Evolutionary conservation across 2,329 filamentous ascomycete species (phyloP), one percentile per base, ranked within the genome.

Genomic region (Aaosphaeria pasadenensis): DNA sequence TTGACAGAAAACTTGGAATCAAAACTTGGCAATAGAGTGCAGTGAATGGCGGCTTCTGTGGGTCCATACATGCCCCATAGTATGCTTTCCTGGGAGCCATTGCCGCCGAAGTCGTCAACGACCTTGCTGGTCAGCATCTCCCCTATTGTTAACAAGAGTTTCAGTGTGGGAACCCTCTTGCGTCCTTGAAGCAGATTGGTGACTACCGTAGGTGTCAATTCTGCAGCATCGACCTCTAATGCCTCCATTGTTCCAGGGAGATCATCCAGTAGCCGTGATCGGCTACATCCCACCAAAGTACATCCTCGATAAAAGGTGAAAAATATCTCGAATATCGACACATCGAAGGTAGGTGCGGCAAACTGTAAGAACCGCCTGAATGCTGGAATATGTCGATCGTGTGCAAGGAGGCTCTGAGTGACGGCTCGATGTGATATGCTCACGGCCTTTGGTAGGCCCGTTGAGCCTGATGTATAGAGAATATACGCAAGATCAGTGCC

Each of bases 51-150:
- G 6, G 89, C 89, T 71, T 96, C 91, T 0, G 91, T 96, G 1
- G 91, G 91, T 0, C 91, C 91, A 63, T 96, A 96, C 90, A 96
- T 95, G 32, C 86, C 91, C 80, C 89, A 91, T 1, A 96, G 76
- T 39, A 95, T 84, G 56, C 87, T 85, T 2, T 74, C 64, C 6
- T 70, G 71, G 0, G 62, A 63, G 0, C 68, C 61, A 7, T 75
- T 72, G 2, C 82, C 82, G 5, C 89, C 90, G 74, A 94, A 96
- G 62, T 95, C 89, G 33, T 82, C 74, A 24, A 96, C 78, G 2
- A 96, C 86, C 6, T 83, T 80, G 39, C 79, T 76, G 4, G 88
- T 95, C 33, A 96, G 79, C 91, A 95, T 96, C 69, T 96, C 91
- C 5, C 91, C 91, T 56, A 96, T 96, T 0, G 91, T 96, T 28